phyloP scores from a whole-genome alignment of 768 basidiomycete genomes.

The Lentinula sp. region DNA sequence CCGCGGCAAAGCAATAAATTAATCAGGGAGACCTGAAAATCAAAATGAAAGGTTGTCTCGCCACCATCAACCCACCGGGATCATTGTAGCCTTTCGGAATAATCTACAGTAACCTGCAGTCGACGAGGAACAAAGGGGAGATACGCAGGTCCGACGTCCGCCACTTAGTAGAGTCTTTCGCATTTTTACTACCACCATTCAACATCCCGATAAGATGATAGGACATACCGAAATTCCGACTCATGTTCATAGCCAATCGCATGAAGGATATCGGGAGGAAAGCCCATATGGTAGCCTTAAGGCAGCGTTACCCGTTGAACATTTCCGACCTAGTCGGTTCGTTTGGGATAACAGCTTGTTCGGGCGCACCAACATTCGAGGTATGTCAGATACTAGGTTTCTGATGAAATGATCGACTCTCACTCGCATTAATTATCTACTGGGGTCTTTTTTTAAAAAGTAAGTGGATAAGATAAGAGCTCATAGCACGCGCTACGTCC shows the following conservation, averaged over 20 bases:
- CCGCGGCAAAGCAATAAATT: too few relatives aligned
- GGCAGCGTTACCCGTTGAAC: not conserved
- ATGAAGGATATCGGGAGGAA: not conserved
- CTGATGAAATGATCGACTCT: not conserved
- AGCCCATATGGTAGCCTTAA: not conserved
- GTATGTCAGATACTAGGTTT: not conserved
- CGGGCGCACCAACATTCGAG: not conserved
- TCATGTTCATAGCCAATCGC: not conserved
- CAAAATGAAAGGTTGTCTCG: too few relatives aligned
- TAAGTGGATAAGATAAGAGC: not conserved
- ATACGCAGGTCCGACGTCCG: too few relatives aligned
- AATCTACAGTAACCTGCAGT: too few relatives aligned
- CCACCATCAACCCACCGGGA: too few relatives aligned
- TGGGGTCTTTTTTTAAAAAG: not conserved
- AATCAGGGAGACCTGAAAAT: too few relatives aligned
- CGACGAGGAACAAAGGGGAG: too few relatives aligned
- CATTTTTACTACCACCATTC: too few relatives aligned
- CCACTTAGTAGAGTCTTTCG: too few relatives aligned
- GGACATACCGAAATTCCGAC: not conserved
- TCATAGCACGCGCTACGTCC: not conserved
- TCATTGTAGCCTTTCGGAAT: too few relatives aligned
- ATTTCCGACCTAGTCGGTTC: not conserved
- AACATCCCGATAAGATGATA: too few relatives aligned
- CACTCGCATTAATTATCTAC: too few relatives aligned
- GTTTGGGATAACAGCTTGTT: not conserved